Conservation (phyloP, 2,329 filamentous ascomycete species). For the Ophidiomyces ophidiicola region DNA sequence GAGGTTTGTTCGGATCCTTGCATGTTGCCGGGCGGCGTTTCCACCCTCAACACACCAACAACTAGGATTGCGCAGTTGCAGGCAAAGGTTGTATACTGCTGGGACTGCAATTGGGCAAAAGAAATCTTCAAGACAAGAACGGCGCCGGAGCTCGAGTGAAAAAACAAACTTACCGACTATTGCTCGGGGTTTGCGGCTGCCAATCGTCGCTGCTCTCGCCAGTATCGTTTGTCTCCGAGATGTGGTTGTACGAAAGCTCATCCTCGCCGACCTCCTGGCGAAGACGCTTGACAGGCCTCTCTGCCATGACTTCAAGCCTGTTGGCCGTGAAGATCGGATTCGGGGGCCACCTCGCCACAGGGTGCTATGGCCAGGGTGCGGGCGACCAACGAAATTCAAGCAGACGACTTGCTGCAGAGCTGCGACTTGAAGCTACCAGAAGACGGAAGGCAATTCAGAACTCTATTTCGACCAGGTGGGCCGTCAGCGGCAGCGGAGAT, state of each 20-base stretch:
- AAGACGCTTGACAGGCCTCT: constrained; percentile 14
- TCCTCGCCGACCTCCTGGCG: constrained; percentile 11
- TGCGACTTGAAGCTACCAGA: background rate
- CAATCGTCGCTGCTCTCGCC: constrained; percentile 17
- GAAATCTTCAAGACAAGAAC: background rate
- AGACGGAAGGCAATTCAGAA: background rate
- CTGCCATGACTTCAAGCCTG: constrained; percentile 13
- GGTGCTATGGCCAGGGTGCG: background rate
- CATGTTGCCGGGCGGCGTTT: constrained; percentile 5
- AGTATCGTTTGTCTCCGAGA: constrained; percentile 8
- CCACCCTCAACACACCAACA: constrained; percentile 3
- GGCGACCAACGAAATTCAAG: constrained; percentile 4
- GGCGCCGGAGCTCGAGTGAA: constrained; percentile 7
- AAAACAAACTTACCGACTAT: constrained; percentile 8
- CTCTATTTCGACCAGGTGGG: background rate
- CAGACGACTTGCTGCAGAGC: background rate
- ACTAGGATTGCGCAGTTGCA: background rate
- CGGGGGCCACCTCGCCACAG: constrained; percentile 10
- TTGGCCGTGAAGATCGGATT: constrained; percentile 8
- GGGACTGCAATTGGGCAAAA: background rate
- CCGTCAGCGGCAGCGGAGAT: too few relatives aligned
- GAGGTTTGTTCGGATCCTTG: constrained; percentile 10
- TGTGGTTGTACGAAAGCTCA: constrained; percentile 16
- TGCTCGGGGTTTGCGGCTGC: constrained; percentile 14
- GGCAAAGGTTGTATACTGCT: background rate